These are phyloP conservation scores for Pseudonectria foliicola DNA, from an alignment of 2,329 filamentous ascomycete genomes.

Conservation along the genomic window DNA sequence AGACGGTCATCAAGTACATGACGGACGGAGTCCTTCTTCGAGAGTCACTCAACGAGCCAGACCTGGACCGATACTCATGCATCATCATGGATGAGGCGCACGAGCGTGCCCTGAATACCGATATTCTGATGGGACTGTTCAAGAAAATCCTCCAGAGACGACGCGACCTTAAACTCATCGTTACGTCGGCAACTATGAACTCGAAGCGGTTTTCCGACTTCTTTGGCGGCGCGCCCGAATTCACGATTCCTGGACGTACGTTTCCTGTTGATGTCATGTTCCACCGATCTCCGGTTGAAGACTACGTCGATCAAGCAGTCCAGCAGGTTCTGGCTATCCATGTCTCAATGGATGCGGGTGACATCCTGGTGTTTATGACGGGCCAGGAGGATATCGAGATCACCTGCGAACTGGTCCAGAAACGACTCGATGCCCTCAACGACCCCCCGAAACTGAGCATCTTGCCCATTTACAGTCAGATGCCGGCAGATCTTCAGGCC, in stretches of 20 bases:
- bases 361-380: conserved; percentile 99
- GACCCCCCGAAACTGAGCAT: conserved; percentile 93
- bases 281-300: conserved; percentile 88
- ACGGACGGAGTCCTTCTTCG: conserved; percentile 91
- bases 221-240: conserved; percentile 92
- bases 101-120: conserved; percentile 91
- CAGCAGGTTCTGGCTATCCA: conserved; percentile 95
- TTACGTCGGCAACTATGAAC: conserved; percentile 98
- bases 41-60: conserved; percentile 86
- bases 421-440: conserved; percentile 80
- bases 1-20: conserved; percentile 98
- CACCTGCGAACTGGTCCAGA: conserved; percentile 87
- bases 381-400: conserved; percentile 97
- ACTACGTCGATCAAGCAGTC: conserved; percentile 95
- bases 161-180: conserved; percentile 89
- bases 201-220: conserved; percentile 93
- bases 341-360: conserved; percentile 84
- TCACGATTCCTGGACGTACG: conserved; percentile 89
- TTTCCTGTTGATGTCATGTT: conserved; percentile 97
- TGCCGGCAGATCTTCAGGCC: conserved; percentile 95
- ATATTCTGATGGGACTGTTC: conserved; percentile 94
- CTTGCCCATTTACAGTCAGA: conserved; percentile 96
- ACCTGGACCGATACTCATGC: conserved; percentile 92
- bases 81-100: conserved; percentile 99
- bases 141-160: conserved; percentile 91